Percentiles rank a stretch among this genome's conserved stretches.
phyloP scores from a whole-genome alignment of 2,329 filamentous ascomycete species.

The Diaporthe australafricana region DNA sequence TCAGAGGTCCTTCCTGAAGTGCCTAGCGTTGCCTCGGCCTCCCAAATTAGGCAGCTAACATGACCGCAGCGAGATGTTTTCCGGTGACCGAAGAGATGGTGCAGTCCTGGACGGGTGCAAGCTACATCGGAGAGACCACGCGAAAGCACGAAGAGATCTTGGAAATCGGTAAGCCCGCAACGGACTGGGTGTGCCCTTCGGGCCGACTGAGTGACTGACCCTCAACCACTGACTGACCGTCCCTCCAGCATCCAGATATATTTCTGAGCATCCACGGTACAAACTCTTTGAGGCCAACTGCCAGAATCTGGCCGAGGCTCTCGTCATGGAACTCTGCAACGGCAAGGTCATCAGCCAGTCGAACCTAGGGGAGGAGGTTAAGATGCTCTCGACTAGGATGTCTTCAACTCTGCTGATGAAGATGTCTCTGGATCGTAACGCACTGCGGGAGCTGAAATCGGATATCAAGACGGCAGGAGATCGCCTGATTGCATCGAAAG shows the following conservation, averaged over 20 bases:
- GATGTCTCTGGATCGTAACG: slow-evolving; percentile 37
- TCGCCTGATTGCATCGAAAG: slow-evolving; percentile 34
- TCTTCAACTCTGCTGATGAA: slow-evolving; percentile 45
- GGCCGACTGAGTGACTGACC: not conserved
- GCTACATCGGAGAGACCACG: slow-evolving; percentile 48
- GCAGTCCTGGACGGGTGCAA: slow-evolving; percentile 45
- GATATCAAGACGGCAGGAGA: slow-evolving; percentile 36
- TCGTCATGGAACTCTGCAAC: slow-evolving; percentile 47
- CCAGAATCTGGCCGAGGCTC: slow-evolving; percentile 46
- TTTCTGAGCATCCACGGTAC: slow-evolving; percentile 46
- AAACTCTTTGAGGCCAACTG: slow-evolving; percentile 47
- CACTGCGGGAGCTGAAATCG: slow-evolving; percentile 34
- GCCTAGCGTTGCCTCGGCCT: no score
- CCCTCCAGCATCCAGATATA: slow-evolving; percentile 42
- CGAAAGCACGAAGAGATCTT: slow-evolving; percentile 46
- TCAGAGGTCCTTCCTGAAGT: not conserved
- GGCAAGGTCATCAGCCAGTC: slow-evolving; percentile 46
- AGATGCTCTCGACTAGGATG: slow-evolving; percentile 44
- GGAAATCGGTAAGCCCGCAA: slow-evolving; percentile 41
- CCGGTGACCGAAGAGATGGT: slow-evolving; percentile 45
- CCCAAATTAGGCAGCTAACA: not conserved
- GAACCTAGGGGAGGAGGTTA: slow-evolving; percentile 47
- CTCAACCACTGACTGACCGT: slow-evolving; percentile 2
- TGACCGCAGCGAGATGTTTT: slow-evolving; percentile 40
- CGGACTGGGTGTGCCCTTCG: not conserved